phyloP scores from a whole-genome alignment of 1,139 yeast species.

The Candida sp. region DNA sequence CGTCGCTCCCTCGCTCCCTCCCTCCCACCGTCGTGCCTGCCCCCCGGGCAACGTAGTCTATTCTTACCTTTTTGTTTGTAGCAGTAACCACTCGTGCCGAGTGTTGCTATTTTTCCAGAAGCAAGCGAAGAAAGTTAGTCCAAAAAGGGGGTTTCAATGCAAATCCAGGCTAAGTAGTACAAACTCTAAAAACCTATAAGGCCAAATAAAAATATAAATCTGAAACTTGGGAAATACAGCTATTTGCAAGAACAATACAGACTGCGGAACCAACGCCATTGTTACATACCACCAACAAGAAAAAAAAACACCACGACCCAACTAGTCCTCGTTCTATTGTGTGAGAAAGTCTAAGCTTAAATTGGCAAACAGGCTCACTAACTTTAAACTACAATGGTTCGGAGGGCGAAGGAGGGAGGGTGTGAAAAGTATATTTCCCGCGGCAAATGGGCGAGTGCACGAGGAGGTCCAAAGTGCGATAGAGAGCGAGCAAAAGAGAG shows the following conservation, averaged over 20 bases:
- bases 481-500: too few relatives aligned
- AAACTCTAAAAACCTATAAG: too few relatives aligned
- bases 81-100: neutral
- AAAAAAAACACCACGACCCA: too few relatives aligned
- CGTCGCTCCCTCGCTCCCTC: neutral
- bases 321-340: neutral
- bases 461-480: too few relatives aligned
- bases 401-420: too few relatives aligned
- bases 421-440: too few relatives aligned
- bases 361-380: neutral
- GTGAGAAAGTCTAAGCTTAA: neutral
- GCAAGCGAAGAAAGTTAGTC: conserved; percentile 1
- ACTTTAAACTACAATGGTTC: neutral
- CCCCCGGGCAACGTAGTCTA: neutral
- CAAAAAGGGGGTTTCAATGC: neutral
- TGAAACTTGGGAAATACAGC: neutral
- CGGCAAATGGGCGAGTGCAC: too few relatives aligned
- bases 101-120: neutral
- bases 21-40: too few relatives aligned
- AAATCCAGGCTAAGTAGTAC: neutral
- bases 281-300: neutral
- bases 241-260: too few relatives aligned
- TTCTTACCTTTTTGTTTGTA: neutral
- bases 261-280: too few relatives aligned
- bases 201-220: too few relatives aligned